Base-by-base conservation (phyloP, 768 basidiomycete species). In the Rhodosporidiobolus sp. region DNA sequence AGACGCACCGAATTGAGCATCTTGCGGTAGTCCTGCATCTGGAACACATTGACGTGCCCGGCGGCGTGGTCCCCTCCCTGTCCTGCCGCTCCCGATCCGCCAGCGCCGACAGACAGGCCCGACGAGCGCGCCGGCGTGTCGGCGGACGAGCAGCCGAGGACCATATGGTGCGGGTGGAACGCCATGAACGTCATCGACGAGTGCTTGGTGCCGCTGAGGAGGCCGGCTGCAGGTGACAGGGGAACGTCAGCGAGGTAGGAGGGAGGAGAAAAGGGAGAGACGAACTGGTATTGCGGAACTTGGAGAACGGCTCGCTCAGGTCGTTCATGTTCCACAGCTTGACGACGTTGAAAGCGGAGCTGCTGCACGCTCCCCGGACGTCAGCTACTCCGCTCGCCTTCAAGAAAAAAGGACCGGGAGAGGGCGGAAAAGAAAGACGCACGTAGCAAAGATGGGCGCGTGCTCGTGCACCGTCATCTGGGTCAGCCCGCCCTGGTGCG, bases 91-190 rank as follows among this genome's bases (percentile, higher is more conserved):
- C 38, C 38, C 14, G 22, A 6, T 34, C 48, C 48, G 20, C 61
- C 48, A 7, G 2, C 32, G 46, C 19, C 38, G 26, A 19, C 35
- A 4, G n/a, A 7, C 30, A 22, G 2, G 35, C 22, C 38, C n/a
- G 46, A 24, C 43, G 61, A 48, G 1, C 65, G 60, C 4, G 70
- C 52, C 4, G 45, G 63, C 46, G 48, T 62, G 62, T 72, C 71
- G 50, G 45, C 52, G 43, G 66, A 67, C 3, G 72, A 63, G 59
- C 72, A 73, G 3, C 68, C 78, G n/a, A 79, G 62, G 4, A 93
- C 80, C 92, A 93, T 92, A 80, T 94, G 90, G 72, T 87, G 84
- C 20, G 92, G 91, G 79, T 94, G 92, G 85, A 93, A 94, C 3
- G 85, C 83, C 61, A 92, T 82, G 43, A 89, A 88, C 55, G 86